Conservation (phyloP, 2,329 filamentous ascomycete species). For the Colletotrichum sp. region DNA sequence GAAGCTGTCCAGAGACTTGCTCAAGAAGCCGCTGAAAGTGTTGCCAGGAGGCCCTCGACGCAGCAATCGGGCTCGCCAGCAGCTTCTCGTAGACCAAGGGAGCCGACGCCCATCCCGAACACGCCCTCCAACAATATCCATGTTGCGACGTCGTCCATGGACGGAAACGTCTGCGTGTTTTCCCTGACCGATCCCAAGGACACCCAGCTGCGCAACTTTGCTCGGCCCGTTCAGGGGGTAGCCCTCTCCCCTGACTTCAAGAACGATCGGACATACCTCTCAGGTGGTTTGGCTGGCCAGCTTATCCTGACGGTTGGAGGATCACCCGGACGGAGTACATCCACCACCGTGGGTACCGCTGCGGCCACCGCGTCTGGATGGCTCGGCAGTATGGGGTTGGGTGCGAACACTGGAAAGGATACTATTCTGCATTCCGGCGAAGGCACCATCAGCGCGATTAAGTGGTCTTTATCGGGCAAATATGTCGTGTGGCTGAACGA, state of each 20-base stretch:
- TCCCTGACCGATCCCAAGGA: constrained; percentile 88
- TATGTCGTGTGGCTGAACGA: constrained; percentile 97
- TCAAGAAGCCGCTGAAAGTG: constrained; percentile 37
- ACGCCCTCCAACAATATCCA: constrained; percentile 90
- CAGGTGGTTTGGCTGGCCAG: constrained; percentile 86
- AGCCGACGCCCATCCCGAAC: constrained; percentile 66
- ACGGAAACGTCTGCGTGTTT: constrained; percentile 93
- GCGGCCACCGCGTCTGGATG: constrained; percentile 86
- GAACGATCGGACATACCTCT: constrained; percentile 86
- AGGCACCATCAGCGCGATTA: constrained; percentile 87
- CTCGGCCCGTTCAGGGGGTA: constrained; percentile 88
- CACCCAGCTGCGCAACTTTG: constrained; percentile 91
- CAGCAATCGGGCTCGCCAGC: constrained; percentile 48
- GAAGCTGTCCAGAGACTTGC: constrained; percentile 43
- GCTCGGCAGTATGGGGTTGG: constrained; percentile 87
- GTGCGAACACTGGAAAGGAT: constrained; percentile 80
- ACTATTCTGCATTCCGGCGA: constrained; percentile 90
- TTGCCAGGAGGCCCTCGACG: constrained; percentile 32
- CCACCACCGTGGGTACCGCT: constrained; percentile 84
- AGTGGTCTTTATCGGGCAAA: constrained; percentile 92
- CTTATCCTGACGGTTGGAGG: constrained; percentile 87
- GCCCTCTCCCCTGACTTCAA: constrained; percentile 96
- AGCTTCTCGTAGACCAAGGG: constrained; percentile 55
- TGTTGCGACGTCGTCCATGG: constrained; percentile 91
- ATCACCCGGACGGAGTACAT: constrained; percentile 80